phyloP scores from a whole-genome alignment of 106 monocot genomes.

The Amphibolis antarctica region DNA sequence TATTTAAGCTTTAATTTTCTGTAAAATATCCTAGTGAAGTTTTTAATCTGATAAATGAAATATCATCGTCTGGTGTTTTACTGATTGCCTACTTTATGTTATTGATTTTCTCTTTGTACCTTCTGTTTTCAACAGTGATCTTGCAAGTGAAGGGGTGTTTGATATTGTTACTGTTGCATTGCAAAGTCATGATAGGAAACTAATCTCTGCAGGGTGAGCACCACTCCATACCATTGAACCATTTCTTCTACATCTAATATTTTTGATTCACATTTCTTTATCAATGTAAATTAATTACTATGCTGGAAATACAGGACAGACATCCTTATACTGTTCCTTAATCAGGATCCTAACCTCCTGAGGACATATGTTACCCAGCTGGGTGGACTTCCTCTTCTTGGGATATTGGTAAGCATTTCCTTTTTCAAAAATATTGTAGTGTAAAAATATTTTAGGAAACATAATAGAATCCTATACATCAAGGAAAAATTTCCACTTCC shows the following conservation, averaged over 20 bases:
- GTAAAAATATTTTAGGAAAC: no score
- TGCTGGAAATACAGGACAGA: conserved; percentile 31
- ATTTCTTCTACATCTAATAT: not conserved
- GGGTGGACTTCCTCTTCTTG: conserved; percentile 24
- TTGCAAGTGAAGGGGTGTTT: conserved; percentile 86
- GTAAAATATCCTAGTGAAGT: no score
- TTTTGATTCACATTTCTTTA: no score
- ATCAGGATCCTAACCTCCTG: conserved; percentile 34
- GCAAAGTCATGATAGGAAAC: conserved; percentile 73
- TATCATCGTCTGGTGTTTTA: not conserved
- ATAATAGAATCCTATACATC: no score
- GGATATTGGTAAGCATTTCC: conserved; percentile 23
- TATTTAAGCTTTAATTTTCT: not conserved
- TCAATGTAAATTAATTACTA: not conserved
- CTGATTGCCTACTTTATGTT: not conserved
- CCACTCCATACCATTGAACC: not conserved
- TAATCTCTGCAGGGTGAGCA: conserved; percentile 71
- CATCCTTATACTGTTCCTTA: conserved; percentile 42
- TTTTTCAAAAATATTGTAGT: no score
- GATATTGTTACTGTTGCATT: conserved; percentile 72
- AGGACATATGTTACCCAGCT: conserved; percentile 34
- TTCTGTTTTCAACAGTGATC: conserved; percentile 50
- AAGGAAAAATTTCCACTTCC: no score
- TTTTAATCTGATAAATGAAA: no score
- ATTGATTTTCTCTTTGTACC: not conserved